Percentiles rank a stretch among this genome's conserved stretches.
Evolutionary conservation across 2,329 filamentous ascomycete genomes (phyloP).

Genomic region (Penicillium sp.): DNA sequence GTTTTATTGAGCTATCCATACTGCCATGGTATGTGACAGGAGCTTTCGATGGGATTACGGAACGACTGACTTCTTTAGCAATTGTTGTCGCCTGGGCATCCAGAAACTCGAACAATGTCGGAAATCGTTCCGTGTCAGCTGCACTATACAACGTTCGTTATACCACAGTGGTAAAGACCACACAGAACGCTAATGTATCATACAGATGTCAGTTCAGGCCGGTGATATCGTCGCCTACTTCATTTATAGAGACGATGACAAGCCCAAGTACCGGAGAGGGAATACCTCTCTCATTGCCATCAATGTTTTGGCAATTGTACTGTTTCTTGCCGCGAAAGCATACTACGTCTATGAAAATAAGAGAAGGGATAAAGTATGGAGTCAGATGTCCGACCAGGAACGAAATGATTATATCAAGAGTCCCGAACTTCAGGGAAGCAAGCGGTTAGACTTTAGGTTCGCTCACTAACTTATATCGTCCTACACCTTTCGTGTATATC

Average conservation of each 20-base stretch:
- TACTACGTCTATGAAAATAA: slow-evolving; percentile 35
- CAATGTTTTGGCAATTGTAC: slow-evolving; percentile 49
- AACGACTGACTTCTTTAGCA: slow-evolving; percentile 30
- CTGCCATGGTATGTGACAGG: slow-evolving; percentile 47
- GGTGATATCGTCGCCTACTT: slow-evolving; percentile 43
- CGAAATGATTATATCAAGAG: slow-evolving; percentile 49
- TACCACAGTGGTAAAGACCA: not conserved
- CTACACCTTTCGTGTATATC: too few species aligned
- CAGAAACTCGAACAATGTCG: slow-evolving; percentile 65
- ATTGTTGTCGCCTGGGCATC: slow-evolving; percentile 65
- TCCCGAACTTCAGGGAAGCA: slow-evolving; percentile 41
- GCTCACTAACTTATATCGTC: too few species aligned
- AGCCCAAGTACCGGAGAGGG: slow-evolving; percentile 57
- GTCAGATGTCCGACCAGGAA: slow-evolving; percentile 29
- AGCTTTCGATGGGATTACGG: not conserved
- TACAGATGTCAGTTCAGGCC: slow-evolving; percentile 36
- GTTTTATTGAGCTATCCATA: slow-evolving; percentile 60
- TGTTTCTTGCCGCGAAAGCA: slow-evolving; percentile 47
- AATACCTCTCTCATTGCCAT: slow-evolving; percentile 54
- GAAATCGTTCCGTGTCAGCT: slow-evolving; percentile 65
- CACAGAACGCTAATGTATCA: slow-evolving; percentile 3
- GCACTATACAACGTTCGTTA: slow-evolving; percentile 59
- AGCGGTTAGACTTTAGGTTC: slow-evolving; percentile 1
- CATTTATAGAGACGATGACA: slow-evolving; percentile 57
- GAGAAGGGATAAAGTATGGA: slow-evolving; percentile 46